Base-by-base conservation (phyloP, 2,329 filamentous ascomycete species). In the Beauveria pseudobassiana region DNA sequence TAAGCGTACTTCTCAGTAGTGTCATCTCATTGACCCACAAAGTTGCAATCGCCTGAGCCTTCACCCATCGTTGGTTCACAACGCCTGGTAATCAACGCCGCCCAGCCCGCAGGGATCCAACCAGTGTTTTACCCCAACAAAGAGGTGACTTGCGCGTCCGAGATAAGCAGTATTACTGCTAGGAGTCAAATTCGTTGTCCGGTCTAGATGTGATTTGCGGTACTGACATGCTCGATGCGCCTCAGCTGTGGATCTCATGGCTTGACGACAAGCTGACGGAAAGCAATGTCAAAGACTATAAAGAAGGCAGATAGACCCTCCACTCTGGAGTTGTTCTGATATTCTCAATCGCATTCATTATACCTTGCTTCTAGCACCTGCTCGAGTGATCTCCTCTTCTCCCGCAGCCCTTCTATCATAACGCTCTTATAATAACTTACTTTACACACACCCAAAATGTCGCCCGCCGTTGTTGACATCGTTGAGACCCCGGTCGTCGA, bases 161-260 rank as follows among this genome's bases (percentile, higher is more conserved):
- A 61, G 59, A 55, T 61, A 61, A 55, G 59, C 59, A 54, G 59
- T 61, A 61, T 61, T 61, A 61, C 59, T 61, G 59, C 30, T 24
- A 42, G 10, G 16, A 42, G 30, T 55, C 43, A 61, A 55, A 10
- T 55, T 43, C 59, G 43, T 42, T 50, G 20, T 55, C 58, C 58
- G 59, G 22, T 55, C 51, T 61, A 43, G 59, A 54, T 55, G 59
- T 55, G 50, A 40, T 43, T 55, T 42, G 43, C 50, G 28, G 34
- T 18, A 49, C 16, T 50, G 50, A 51, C 49, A 30, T 52, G n/a
- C 26, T 46, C 28, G 49, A 40, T 60, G 50, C 24, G 40, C 40
- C 46, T 53, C 42, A 30, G 49, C 26, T 49, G 59, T 61, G 42
- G 59, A 55, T 49, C 22, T 20, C 28, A 24, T 40, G 12, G 24